Conservation (phyloP, 1,139 yeast genomes). For the Lodderomyces orthopsilosis region DNA sequence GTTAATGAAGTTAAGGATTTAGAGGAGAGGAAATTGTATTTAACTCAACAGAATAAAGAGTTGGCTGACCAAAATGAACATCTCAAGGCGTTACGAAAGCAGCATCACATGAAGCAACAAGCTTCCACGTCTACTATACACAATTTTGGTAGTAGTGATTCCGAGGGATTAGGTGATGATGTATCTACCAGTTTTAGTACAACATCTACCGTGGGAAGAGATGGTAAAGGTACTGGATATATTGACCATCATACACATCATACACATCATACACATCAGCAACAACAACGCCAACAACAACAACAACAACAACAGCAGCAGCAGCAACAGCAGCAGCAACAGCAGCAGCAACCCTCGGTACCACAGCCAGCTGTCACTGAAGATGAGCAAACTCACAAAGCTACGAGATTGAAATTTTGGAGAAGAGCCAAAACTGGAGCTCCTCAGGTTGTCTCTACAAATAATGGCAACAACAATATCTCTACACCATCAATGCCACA, state of each 20-base stretch:
- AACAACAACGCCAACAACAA: constrained; percentile 4
- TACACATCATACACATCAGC: constrained; percentile 4
- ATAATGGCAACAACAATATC: constrained; percentile 6
- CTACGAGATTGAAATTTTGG: constrained; percentile 54
- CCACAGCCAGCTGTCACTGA: constrained; percentile 18
- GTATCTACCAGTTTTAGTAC: background rate
- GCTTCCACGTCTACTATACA: background rate
- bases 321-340: constrained; percentile 5
- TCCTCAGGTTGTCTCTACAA: constrained; percentile 12
- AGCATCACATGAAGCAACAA: constrained; percentile 11
- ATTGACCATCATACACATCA: background rate
- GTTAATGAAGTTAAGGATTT: constrained; percentile 29
- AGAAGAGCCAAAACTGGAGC: constrained; percentile 42
- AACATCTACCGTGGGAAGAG: background rate
- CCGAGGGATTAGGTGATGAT: background rate
- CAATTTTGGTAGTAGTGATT: background rate
- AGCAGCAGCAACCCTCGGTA: background rate
- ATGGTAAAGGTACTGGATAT: background rate
- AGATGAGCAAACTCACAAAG: constrained; percentile 40
- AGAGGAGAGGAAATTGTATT: constrained; percentile 23
- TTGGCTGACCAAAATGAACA: constrained; percentile 13
- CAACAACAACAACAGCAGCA: constrained; percentile 6
- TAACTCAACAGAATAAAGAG: constrained; percentile 24
- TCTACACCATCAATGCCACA: constrained; percentile 8
- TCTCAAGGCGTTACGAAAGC: constrained; percentile 12